Evolutionary conservation across 2,329 filamentous ascomycete genomes (phyloP).

Genomic region (Ophiostoma sp.): DNA sequence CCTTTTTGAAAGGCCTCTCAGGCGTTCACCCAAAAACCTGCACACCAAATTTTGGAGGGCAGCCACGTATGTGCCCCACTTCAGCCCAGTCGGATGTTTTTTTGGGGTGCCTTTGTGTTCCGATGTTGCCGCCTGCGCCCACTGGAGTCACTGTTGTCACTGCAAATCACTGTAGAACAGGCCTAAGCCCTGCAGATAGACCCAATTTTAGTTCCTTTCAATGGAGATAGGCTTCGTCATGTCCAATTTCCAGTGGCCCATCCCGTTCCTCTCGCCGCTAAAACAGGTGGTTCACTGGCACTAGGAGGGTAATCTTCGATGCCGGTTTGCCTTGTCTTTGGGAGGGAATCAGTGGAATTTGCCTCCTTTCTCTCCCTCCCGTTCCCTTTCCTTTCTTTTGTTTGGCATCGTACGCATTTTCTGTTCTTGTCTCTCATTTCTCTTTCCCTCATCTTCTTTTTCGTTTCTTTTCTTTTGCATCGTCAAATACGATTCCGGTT

Average conservation of each 20-base stretch:
- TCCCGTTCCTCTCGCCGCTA: background rate
- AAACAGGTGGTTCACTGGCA: too few relatives aligned
- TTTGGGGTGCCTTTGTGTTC: background rate
- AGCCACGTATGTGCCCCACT: constrained; percentile 7
- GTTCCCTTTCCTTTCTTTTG: background rate
- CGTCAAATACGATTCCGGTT: background rate
- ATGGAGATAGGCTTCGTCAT: constrained; percentile 8
- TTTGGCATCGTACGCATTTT: constrained; percentile 2
- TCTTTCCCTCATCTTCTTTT: constrained; percentile 1
- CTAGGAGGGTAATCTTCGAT: background rate
- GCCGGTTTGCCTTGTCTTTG: background rate
- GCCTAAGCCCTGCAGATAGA: background rate
- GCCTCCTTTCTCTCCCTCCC: background rate
- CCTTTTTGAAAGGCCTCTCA: background rate
- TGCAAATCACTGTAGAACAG: background rate
- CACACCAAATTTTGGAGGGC: too few relatives aligned
- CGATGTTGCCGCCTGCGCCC: background rate
- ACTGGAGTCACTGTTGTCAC: background rate
- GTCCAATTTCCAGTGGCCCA: constrained; percentile 13
- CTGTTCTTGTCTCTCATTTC: background rate
- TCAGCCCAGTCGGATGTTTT: background rate
- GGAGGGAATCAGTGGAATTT: background rate
- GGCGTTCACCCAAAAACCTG: background rate
- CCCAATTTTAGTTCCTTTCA: background rate
- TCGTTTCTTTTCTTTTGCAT: background rate